A percentile compares a stretch with the other conserved stretches of the same genome.
These are phyloP conservation scores for Apiospora saccharicola DNA, from an alignment of 2,329 filamentous ascomycete species.

Conservation along the genomic window DNA sequence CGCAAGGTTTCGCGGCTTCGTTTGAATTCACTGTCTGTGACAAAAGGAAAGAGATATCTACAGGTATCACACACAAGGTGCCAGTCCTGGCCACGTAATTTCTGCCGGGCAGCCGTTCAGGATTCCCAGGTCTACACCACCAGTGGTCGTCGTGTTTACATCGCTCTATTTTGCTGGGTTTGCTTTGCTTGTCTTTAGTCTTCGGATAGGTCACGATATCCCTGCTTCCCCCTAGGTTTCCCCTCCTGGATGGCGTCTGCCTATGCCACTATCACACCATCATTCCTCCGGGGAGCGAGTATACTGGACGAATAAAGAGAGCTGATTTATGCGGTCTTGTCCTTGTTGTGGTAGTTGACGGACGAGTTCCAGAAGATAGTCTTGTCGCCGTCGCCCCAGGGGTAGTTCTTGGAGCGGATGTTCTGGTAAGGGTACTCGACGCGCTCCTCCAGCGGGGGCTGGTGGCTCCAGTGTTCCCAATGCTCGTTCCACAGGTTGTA, in stretches of 20 bases:
- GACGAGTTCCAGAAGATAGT: slow-evolving; percentile 87
- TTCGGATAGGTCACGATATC: not conserved
- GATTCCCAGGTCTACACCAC: slow-evolving; percentile 6
- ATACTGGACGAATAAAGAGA: not conserved
- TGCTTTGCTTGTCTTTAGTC: slow-evolving; percentile 14
- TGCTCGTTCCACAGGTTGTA: slow-evolving; percentile 94
- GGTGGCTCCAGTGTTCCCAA: slow-evolving; percentile 93
- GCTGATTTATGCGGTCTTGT: slow-evolving; percentile 65
- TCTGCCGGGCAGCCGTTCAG: slow-evolving; percentile 10
- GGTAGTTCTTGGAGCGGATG: slow-evolving; percentile 94
- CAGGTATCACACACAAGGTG: slow-evolving; percentile 26
- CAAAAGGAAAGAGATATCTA: slow-evolving; percentile 29
- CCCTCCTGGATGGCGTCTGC: slow-evolving; percentile 1
- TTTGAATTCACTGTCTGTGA: slow-evolving; percentile 11
- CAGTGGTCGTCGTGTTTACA: slow-evolving; percentile 5
- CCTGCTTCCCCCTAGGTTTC: not conserved
- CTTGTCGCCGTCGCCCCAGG: slow-evolving; percentile 96
- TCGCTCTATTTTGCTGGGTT: slow-evolving; percentile 25
- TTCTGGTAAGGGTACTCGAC: slow-evolving; percentile 97
- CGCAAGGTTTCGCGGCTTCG: slow-evolving; percentile 7
- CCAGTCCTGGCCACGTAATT: slow-evolving; percentile 15
- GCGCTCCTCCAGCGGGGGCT: slow-evolving; percentile 88
- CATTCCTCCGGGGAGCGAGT: not conserved
- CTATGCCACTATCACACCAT: not conserved
- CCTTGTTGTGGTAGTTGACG: slow-evolving; percentile 97